Evolutionary conservation across 176 grass and related monocot genomes (phyloP), one percentile per base, ranked within the genome.

Genomic region (Coix lacrymajobi): DNA sequence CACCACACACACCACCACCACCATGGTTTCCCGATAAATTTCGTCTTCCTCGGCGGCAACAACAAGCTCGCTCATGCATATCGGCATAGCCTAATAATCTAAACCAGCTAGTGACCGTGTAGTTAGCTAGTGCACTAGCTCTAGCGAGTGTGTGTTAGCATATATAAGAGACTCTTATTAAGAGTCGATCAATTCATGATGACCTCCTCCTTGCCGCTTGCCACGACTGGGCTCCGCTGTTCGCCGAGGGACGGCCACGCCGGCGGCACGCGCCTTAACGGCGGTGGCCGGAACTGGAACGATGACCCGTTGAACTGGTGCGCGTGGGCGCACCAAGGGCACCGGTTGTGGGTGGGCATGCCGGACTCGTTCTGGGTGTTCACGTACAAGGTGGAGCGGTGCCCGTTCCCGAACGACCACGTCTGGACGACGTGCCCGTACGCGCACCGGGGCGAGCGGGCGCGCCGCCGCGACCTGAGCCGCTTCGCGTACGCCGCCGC

Each of bases 351-450:
- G 87, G 87, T 44, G 4, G 31, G 26, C 26, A 85, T 85, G 80
- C 32, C 84, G 3, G 88, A 87, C 4, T 84, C 88, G 0, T 97
- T 97, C 80, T 87, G 90, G 85, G 75, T 97, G 58, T 80, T 81
- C 44, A 73, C 82, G n/a, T 97, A 85, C 69, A 97, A 97, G 83
- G 90, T 94, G 39, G 85, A 73, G 3, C 66, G 41, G 28, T 97
- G 89, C 85, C 62, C 54, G 5, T 81, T 62, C 20, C 65, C 32
- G 0, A 6, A 22, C 13, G 60, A 52, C 25, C 94, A 92, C n/a
- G 85, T 94, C 30, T 87, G 86, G 84, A 89, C 74, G 15, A 7
- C 45, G 51, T 94, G 91, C 89, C 89, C 94, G 0, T 97, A 81
- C 41, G 85, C 89, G 8, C 91, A 97, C 85, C 56, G 54, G 2